Conservation (phyloP, 2,329 filamentous ascomycete species). For the Fusarium dimerum region DNA sequence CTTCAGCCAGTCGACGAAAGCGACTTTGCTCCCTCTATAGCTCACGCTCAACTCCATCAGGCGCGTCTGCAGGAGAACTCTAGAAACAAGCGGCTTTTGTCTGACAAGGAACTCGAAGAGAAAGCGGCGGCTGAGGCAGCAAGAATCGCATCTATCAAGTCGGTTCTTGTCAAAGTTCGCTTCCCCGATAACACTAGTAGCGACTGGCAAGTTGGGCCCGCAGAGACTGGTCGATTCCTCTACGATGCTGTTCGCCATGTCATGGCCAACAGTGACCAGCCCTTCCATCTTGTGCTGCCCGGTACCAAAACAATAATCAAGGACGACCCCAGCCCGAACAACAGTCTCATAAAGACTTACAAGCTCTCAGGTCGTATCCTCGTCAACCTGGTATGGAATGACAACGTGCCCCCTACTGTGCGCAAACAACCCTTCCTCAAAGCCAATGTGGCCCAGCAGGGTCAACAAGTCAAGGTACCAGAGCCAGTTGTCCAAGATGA, state of each 20-base stretch:
- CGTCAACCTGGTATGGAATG: conserved; percentile 75
- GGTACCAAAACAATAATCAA: conserved; percentile 52
- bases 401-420: conserved; percentile 56
- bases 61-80: conserved; percentile 60
- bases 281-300: conserved; percentile 72
- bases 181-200: conserved; percentile 85
- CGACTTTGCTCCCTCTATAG: conserved; percentile 76
- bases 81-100: conserved; percentile 76
- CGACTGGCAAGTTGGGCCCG: conserved; percentile 67
- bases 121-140: conserved; percentile 66
- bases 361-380: conserved; percentile 71
- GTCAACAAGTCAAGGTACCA: conserved; percentile 67
- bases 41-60: conserved; percentile 76
- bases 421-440: conserved; percentile 62
- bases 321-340: conserved; percentile 47
- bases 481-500: conserved; percentile 50
- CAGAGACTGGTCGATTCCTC: conserved; percentile 69
- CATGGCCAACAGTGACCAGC: conserved; percentile 63
- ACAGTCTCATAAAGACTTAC: conserved; percentile 70
- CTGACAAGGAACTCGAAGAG: conserved; percentile 78
- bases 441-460: conserved; percentile 57
- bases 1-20: conserved; percentile 65
- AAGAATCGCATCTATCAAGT: conserved; percentile 64
- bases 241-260: conserved; percentile 74
- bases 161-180: conserved; percentile 75